phyloP scores from a whole-genome alignment of 2,329 filamentous ascomycete species.

The Trichophaea hybrida region DNA sequence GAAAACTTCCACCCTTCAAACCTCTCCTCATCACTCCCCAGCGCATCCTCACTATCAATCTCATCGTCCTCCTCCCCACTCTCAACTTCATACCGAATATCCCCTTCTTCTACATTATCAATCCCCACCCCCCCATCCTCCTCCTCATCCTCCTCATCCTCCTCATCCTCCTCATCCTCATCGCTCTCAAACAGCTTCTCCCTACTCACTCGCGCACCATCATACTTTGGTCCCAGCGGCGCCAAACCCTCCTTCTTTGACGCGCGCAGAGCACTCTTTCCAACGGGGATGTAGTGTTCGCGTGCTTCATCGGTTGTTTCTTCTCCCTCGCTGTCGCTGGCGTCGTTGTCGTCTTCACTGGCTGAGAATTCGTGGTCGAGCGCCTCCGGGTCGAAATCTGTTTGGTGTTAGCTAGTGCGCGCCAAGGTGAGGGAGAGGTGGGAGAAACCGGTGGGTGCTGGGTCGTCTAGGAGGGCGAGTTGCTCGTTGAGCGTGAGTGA shows the following conservation, averaged over 20 bases:
- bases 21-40: constrained; percentile 23
- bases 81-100: constrained; percentile 39
- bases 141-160: constrained; percentile 29
- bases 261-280: constrained; percentile 27
- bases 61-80: constrained; percentile 32
- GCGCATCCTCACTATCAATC: constrained; percentile 26
- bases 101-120: constrained; percentile 41
- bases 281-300: constrained; percentile 74
- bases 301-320: constrained; percentile 46
- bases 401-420: neutral
- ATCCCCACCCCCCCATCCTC: constrained; percentile 44
- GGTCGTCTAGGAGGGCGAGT: constrained; percentile 25
- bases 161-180: constrained; percentile 45
- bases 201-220: constrained; percentile 16
- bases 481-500: constrained; percentile 24
- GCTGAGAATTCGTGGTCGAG: constrained; percentile 30
- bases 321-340: constrained; percentile 38
- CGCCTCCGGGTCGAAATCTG: constrained; percentile 36
- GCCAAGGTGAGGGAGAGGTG: neutral
- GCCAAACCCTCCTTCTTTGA: neutral
- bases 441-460: constrained; percentile 23
- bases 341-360: constrained; percentile 39
- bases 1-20: constrained; percentile 20
- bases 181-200: constrained; percentile 28
- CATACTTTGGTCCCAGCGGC: constrained; percentile 31